Conservation (phyloP, 2,329 filamentous ascomycete genomes). For the Fusarium sp. region DNA sequence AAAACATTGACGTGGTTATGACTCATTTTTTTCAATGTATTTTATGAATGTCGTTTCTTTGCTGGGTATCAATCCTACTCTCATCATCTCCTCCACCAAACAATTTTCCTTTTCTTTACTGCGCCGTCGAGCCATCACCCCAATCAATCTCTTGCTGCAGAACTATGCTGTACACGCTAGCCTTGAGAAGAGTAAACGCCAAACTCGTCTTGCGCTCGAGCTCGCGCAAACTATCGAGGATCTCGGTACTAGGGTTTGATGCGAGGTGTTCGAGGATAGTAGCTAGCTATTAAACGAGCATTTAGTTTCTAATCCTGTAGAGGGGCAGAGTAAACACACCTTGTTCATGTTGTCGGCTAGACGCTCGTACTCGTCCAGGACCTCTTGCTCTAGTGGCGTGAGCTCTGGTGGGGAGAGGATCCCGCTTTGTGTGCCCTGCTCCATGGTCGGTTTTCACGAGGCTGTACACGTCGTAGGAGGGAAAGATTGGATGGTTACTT, state of each 20-base stretch:
- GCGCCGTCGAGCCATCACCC: constrained; percentile 59
- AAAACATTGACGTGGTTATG: neutral
- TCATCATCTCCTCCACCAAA: neutral
- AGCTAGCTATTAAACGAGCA: constrained; percentile 58
- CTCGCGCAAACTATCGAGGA: constrained; percentile 83
- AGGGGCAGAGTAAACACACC: constrained; percentile 56
- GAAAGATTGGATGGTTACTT: neutral
- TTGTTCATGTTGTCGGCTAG: constrained; percentile 90
- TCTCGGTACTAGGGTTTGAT: constrained; percentile 76
- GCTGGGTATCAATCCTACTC: constrained; percentile 34
- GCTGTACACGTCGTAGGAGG: neutral
- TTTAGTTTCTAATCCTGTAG: constrained; percentile 8
- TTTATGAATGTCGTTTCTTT: constrained; percentile 34
- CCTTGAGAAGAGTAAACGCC: constrained; percentile 95
- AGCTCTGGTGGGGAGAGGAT: constrained; percentile 63
- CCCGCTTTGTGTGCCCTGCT: constrained; percentile 33
- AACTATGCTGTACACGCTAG: constrained; percentile 98
- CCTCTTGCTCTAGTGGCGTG: constrained; percentile 86
- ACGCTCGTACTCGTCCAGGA: constrained; percentile 90
- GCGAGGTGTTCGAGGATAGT: constrained; percentile 68
- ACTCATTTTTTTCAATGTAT: neutral
- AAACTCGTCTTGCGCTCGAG: constrained; percentile 93
- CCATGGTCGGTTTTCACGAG: constrained; percentile 24
- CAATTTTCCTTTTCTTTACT: constrained; percentile 20
- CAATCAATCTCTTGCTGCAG: constrained; percentile 94